Evolutionary conservation across 345 rosid genomes (phyloP).

Genomic region (Sisymbrium altissimum): DNA sequence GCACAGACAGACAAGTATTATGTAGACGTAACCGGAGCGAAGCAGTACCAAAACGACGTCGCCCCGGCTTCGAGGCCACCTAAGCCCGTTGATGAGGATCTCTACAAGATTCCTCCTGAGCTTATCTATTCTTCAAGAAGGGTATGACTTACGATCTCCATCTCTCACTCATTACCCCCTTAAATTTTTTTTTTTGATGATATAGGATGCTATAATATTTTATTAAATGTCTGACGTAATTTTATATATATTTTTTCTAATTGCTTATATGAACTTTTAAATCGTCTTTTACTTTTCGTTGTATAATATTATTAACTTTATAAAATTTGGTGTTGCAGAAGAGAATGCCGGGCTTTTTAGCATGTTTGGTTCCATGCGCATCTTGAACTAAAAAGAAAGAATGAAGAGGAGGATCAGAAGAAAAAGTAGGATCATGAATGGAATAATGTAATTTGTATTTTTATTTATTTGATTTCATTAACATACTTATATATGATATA

Average conservation of each 20-base stretch:
- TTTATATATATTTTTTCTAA: neutral
- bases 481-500: conserved; percentile 16
- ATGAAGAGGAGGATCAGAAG: neutral
- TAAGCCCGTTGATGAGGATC: conserved; percentile 83
- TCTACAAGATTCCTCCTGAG: conserved; percentile 85
- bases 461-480: neutral
- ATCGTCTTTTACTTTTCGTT: neutral
- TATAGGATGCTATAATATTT: neutral
- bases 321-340: conserved; percentile 44
- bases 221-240: no score
- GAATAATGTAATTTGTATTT: conserved; percentile 29
- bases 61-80: conserved; percentile 35
- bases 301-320: neutral
- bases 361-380: conserved; percentile 73
- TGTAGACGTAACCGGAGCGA: conserved; percentile 25
- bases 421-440: conserved; percentile 11
- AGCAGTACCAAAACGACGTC: conserved; percentile 28
- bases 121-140: conserved; percentile 58
- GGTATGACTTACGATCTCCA: conserved; percentile 31
- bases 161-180: neutral
- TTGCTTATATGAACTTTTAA: neutral
- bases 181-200: no score
- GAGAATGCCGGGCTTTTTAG: conserved; percentile 57
- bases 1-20: conserved; percentile 17
- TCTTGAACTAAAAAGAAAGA: conserved; percentile 33